Base-by-base conservation (phyloP, 2,329 filamentous ascomycete genomes). In the Pestalotiopsis sp. region DNA sequence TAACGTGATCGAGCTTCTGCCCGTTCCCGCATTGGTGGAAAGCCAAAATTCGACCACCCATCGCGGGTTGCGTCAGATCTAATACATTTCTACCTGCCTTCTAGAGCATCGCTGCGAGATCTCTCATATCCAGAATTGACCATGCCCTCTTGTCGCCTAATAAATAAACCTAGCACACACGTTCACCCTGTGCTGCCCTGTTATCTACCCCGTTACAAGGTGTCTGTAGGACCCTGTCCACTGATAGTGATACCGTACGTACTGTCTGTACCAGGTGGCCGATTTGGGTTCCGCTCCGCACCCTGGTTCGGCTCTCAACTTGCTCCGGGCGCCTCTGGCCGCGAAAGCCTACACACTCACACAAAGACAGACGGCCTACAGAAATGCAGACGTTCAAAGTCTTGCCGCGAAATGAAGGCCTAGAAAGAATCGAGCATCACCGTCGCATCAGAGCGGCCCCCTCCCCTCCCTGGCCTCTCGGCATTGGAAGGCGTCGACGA, bases 11-110 rank as follows among this genome's bases (percentile, higher is more conserved):
- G 7, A 61, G 58, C 58, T 61, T 61, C 58, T 38, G 14, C 6
- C 24, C 24, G 58, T 39, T 65, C 62, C 38, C 44, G 24, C 48
- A 65, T 57, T 65, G 62, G 62, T 56, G 62, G 60, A 63, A 63
- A 63, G 52, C n/a, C 26, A 44, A 55, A 55, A 35, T 22, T 56
- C 11, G 14, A 56, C 58, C 13, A 48, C 62, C n/a, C 62, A 22
- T 38, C 30, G 48, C 48, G 52, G 17, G 48, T 30, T 39, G 40
- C 40, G 62, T 56, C 62, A 22, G 52, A 13, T 35, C 62, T 64
- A 26, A 24, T 13, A 40, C 30, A 22, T 24, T 56, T 65, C 62
- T 55, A 65, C 62, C 62, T 65, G 62, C 62, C 62, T 65, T 55
- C 40, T 65, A 65, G 48, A 65, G 62, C 62, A 35, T 56, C 44